Conservation (phyloP, 192 early-diverging fungal genomes). For the Entomortierella parvispora region DNA sequence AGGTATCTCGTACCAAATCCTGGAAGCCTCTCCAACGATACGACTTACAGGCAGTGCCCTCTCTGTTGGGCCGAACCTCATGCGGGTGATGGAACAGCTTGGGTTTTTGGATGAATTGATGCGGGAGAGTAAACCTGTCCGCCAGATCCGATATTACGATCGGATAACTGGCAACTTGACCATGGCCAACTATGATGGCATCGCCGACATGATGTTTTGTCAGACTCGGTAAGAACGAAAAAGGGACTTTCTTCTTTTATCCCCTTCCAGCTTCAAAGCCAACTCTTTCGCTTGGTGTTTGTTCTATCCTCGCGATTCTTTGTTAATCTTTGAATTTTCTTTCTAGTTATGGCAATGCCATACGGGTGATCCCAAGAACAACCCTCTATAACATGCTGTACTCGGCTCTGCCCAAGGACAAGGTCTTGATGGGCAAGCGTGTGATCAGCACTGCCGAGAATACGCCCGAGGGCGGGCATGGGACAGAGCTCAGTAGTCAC, state of each 20-base stretch:
- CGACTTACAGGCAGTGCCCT: slow-evolving; percentile 4
- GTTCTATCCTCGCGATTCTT: no score
- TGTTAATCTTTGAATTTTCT: not conserved
- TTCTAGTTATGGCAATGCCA: slow-evolving; percentile 15
- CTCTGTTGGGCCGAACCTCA: slow-evolving; percentile 3
- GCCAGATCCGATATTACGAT: slow-evolving; percentile 12
- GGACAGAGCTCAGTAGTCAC: not conserved
- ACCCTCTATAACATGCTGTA: not conserved
- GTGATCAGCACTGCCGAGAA: not conserved
- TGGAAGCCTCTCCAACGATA: not conserved
- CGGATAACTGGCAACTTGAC: not conserved
- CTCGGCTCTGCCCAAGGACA: not conserved
- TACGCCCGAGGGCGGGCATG: not conserved
- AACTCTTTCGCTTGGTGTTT: no score
- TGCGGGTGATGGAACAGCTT: slow-evolving; percentile 8
- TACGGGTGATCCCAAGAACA: slow-evolving; percentile 4
- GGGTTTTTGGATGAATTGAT: slow-evolving; percentile 1
- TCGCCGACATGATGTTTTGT: slow-evolving; percentile 14
- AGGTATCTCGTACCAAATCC: slow-evolving; percentile 5
- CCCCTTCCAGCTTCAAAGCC: not conserved
- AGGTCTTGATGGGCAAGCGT: slow-evolving; percentile 10
- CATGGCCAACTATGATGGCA: not conserved
- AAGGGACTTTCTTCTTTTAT: not conserved
- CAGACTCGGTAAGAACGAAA: slow-evolving; percentile 3
- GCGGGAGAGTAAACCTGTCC: slow-evolving; percentile 6